phyloP scores from a whole-genome alignment of 1,284 basidiomycete species.

The Termitomyces sp. region DNA sequence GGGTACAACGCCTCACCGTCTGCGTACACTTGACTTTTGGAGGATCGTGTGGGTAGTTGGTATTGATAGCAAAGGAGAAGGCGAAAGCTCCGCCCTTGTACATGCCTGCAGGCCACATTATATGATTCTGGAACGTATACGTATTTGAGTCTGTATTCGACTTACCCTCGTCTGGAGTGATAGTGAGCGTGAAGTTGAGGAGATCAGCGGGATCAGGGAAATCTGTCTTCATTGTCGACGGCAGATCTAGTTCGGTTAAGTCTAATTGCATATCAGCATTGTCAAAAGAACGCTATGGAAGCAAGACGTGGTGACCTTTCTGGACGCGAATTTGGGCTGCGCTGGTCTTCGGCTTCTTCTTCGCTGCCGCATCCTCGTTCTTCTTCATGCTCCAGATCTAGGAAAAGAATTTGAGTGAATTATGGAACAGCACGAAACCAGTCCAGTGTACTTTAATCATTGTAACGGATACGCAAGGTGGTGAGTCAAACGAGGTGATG shows the following conservation, averaged over 20 bases:
- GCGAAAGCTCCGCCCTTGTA: slow-evolving; percentile 93
- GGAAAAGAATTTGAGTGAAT: background rate
- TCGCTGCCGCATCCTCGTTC: slow-evolving; percentile 88
- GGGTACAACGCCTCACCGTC: slow-evolving; percentile 55
- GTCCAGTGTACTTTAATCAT: slow-evolving; percentile 52
- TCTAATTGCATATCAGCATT: slow-evolving; percentile 46
- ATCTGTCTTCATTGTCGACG: slow-evolving; percentile 92
- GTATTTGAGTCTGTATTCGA: background rate
- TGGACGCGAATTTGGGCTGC: slow-evolving; percentile 97
- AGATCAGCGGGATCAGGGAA: slow-evolving; percentile 92
- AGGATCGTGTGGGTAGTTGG: slow-evolving; percentile 98
- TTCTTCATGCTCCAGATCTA: slow-evolving; percentile 99
- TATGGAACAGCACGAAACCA: background rate
- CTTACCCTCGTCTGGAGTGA: slow-evolving; percentile 94
- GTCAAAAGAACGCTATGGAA: background rate
- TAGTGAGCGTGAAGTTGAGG: slow-evolving; percentile 93
- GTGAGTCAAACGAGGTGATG: slow-evolving; percentile 11
- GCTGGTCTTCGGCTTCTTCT: slow-evolving; percentile 95
- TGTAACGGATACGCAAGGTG: slow-evolving; percentile 25
- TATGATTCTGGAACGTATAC: slow-evolving; percentile 3
- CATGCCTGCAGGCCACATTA: slow-evolving; percentile 66
- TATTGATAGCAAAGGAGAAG: slow-evolving; percentile 95
- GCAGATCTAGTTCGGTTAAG: slow-evolving; percentile 93
- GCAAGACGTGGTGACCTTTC: slow-evolving; percentile 66
- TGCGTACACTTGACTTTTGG: slow-evolving; percentile 98